A percentile compares a stretch with the other conserved stretches of the same genome.
Evolutionary conservation across 1,284 basidiomycete species (phyloP).

Genomic region (Cutaneotrichosporon sp.): DNA sequence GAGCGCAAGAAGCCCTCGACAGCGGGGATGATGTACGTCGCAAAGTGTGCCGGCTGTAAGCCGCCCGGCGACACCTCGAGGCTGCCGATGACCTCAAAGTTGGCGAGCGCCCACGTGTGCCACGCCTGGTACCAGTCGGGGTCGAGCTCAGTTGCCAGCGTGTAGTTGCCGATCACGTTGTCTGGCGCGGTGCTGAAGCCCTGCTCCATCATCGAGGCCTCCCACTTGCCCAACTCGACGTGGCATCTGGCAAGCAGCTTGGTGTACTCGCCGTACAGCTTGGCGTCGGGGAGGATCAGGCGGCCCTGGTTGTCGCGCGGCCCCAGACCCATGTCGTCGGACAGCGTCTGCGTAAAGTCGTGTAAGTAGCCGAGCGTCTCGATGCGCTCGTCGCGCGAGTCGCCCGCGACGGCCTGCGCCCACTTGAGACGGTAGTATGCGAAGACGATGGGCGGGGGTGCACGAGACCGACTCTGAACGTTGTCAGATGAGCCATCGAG

Average conservation of each 20-base stretch:
- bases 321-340: slow-evolving; percentile 70
- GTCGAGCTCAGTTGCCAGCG: slow-evolving; percentile 88
- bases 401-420: slow-evolving; percentile 65
- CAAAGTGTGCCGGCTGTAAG: slow-evolving; percentile 69
- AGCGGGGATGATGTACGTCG: slow-evolving; percentile 87
- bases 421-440: slow-evolving; percentile 97
- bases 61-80: slow-evolving; percentile 74
- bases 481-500: slow-evolving; percentile 1
- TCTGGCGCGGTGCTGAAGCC: slow-evolving; percentile 64
- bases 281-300: slow-evolving; percentile 59
- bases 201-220: slow-evolving; percentile 67
- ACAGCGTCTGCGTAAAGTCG: slow-evolving; percentile 76
- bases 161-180: slow-evolving; percentile 82
- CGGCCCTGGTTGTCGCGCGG: slow-evolving; percentile 56
- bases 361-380: slow-evolving; percentile 85
- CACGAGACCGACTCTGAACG: slow-evolving; percentile 63
- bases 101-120: slow-evolving; percentile 98
- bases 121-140: slow-evolving; percentile 97
- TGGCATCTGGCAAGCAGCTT: slow-evolving; percentile 93
- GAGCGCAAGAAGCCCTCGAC: slow-evolving; percentile 98
- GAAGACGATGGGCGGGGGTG: slow-evolving; percentile 95
- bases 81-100: slow-evolving; percentile 90
- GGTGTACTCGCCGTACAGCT: slow-evolving; percentile 71
- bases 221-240: slow-evolving; percentile 97
- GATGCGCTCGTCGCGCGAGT: slow-evolving; percentile 32